phyloP scores from a whole-genome alignment of 1,284 basidiomycete genomes.

The Sporisorium graminicola region DNA sequence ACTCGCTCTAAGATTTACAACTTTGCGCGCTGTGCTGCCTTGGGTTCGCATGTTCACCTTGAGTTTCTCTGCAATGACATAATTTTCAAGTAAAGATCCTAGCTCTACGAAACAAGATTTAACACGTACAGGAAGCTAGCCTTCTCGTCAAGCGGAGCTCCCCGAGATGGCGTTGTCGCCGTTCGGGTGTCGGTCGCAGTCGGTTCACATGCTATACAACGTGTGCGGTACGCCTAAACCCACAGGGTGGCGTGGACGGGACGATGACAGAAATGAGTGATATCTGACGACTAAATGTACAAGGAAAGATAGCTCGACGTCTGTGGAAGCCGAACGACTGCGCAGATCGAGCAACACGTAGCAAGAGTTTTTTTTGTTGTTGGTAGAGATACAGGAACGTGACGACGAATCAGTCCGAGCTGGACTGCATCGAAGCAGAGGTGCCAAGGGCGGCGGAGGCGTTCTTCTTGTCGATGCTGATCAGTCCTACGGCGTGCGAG shows the following conservation, averaged over 20 bases:
- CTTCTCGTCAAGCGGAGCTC: no score
- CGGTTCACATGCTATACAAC: not conserved
- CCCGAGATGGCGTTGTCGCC: no score
- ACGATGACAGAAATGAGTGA: not conserved
- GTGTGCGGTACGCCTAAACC: not conserved
- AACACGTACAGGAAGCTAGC: no score
- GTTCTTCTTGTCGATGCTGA: slow-evolving; percentile 46
- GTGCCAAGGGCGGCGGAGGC: slow-evolving; percentile 14
- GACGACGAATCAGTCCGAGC: not conserved
- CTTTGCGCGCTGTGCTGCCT: not conserved
- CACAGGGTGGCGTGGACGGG: not conserved
- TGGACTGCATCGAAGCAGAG: slow-evolving; percentile 11
- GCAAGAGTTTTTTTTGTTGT: not conserved
- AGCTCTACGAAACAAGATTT: not conserved
- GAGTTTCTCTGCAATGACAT: not conserved
- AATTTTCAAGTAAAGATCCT: not conserved
- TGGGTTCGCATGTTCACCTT: not conserved
- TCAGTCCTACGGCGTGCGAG: slow-evolving; percentile 23
- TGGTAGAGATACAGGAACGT: not conserved
- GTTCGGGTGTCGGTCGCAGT: no score
- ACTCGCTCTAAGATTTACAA: no score
- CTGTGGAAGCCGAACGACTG: not conserved
- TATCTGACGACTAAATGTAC: slow-evolving; percentile 4
- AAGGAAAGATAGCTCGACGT: not conserved
- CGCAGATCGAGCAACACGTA: not conserved